A percentile compares a stretch with the other conserved stretches of the same genome.
These are phyloP conservation scores for Debaryomyces sp. DNA, from an alignment of 1,139 yeast species.

Conservation along the genomic window DNA sequence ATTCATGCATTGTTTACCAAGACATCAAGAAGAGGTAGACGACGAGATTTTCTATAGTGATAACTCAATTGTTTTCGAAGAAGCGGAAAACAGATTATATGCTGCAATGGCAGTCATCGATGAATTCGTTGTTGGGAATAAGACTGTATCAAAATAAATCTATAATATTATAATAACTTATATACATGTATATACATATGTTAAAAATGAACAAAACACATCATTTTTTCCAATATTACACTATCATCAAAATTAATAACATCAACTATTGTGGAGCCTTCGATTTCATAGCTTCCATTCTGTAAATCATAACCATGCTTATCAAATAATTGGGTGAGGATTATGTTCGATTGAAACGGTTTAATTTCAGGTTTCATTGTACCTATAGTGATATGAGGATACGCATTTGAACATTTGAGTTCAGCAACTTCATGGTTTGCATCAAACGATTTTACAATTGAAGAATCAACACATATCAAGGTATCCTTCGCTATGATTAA, in stretches of 20 bases:
- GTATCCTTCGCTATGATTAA: slow-evolving; percentile 53
- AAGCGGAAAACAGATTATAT: slow-evolving; percentile 93
- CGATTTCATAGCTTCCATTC: slow-evolving; percentile 13
- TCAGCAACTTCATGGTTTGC: slow-evolving; percentile 19
- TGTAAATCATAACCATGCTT: slow-evolving; percentile 9
- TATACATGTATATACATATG: slow-evolving; percentile 54
- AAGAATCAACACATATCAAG: slow-evolving; percentile 61
- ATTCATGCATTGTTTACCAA: slow-evolving; percentile 87
- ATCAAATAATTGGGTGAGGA: slow-evolving; percentile 19
- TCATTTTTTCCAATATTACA: slow-evolving; percentile 17
- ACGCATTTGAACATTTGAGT: slow-evolving; percentile 40
- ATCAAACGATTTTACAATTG: slow-evolving; percentile 31
- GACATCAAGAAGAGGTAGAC: slow-evolving; percentile 90
- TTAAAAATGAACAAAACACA: slow-evolving; percentile 21
- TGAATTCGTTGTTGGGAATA: slow-evolving; percentile 47
- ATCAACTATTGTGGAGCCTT: slow-evolving; percentile 9
- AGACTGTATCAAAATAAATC: neutral
- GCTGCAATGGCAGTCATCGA: slow-evolving; percentile 96
- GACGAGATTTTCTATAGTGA: slow-evolving; percentile 91
- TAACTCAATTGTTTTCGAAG: slow-evolving; percentile 84
- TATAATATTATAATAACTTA: slow-evolving; percentile 49
- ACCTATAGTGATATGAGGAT: slow-evolving; percentile 80
- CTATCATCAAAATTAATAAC: slow-evolving; percentile 15
- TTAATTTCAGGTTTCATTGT: slow-evolving; percentile 48
- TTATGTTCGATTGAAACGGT: slow-evolving; percentile 44